phyloP scores from a whole-genome alignment of 2,329 filamentous ascomycete species.

The Apiospora sp. region DNA sequence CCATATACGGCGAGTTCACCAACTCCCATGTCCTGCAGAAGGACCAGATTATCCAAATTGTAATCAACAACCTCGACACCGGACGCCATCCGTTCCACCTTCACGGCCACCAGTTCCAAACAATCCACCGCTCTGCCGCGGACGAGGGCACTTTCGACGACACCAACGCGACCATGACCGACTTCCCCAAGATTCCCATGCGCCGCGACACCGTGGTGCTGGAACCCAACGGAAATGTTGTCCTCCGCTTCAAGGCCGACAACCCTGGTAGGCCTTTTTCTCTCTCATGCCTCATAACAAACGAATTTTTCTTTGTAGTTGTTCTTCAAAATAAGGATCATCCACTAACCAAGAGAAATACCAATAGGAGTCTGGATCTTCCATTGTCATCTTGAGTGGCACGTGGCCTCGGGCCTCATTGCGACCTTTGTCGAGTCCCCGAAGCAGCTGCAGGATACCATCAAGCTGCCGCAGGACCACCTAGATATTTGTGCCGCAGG shows the following conservation, averaged over 20 bases:
- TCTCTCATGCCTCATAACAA: no score
- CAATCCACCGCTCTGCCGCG: conserved; percentile 66
- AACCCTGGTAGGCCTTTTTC: conserved; percentile 61
- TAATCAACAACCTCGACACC: conserved; percentile 79
- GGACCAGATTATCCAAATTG: conserved; percentile 73
- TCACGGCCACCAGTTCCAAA: conserved; percentile 80
- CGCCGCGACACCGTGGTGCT: conserved; percentile 74
- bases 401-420: conserved; percentile 71
- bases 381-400: conserved; percentile 86
- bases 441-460: conserved; percentile 64
- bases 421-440: conserved; percentile 72
- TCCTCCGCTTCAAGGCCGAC: conserved; percentile 72
- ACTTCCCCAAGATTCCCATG: conserved; percentile 65
- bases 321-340: neutral
- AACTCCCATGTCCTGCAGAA: conserved; percentile 73
- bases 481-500: conserved; percentile 63
- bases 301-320: no score
- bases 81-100: conserved; percentile 80
- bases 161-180: conserved; percentile 51
- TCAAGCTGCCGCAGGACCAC: conserved; percentile 68
- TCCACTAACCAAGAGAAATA: neutral
- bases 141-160: conserved; percentile 64
- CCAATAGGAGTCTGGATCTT: conserved; percentile 69
- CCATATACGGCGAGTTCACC: conserved; percentile 71
- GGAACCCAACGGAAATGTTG: conserved; percentile 70